Evolutionary conservation across 805 yeast species (phyloP), one percentile per base, ranked within the genome.

Genomic region (Maudiozyma bulderi): DNA sequence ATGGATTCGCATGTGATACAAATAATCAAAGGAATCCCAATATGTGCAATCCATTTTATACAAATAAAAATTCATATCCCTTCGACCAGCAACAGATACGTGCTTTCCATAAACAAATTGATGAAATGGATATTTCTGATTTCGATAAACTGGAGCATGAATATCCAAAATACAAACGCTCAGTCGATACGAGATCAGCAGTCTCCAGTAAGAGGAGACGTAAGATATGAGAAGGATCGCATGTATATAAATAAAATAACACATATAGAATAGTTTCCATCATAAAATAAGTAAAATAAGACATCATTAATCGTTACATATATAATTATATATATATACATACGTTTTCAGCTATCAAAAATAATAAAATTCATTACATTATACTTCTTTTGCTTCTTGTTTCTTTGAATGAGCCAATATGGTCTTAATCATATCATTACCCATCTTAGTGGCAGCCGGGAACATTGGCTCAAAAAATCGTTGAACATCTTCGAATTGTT

Each of bases 381-480:
- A 33, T 13, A 15, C 8, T 13, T 13, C 14, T 1, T 13, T 35
- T 35, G 13, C 38, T 8, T 32, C 34, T 32, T 35, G 38, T 6
- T 40, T 39, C 40, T 54, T 53, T 8, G 58, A 52, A 49, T 70
- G 70, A 29, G 62, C 72, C 51, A 83, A 68, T 34, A 88, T 87
- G 8, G 87, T 85, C 61, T 79, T 80, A 53, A 93, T 86, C 99
- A 91, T 91, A 56, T 87, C 95, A 67, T 91, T 93, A 9, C 98
- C 98, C 43, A 89, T 73, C 44, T 75, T 78, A 55, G 83, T 86
- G 8, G 97, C 97, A 59, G 90, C 96, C 2, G 88, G 81, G 48
- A 90, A 76, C 86, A 83, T 90, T 10, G 88, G 95, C 52, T 76
- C 69, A 68, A 93, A 93, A 65, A 86, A 93, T n/a, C 72, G 61